phyloP scores from a whole-genome alignment of 140 eudicot species.

The Oenanthe javanica region DNA sequence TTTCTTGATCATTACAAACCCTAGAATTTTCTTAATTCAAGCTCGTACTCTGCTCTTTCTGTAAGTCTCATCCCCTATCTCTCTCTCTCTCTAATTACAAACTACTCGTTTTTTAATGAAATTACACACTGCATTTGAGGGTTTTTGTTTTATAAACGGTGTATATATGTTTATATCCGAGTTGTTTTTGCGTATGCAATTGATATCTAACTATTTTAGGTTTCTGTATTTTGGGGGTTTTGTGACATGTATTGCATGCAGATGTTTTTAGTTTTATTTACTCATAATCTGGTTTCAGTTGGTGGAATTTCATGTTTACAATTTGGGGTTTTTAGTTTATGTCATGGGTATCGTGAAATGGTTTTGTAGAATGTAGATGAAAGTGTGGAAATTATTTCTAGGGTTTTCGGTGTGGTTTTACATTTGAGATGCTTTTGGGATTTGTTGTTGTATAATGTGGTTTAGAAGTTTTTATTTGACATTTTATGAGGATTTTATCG shows the following conservation, averaged over 20 bases:
- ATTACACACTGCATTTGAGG: neutral
- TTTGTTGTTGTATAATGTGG: neutral
- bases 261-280: no score
- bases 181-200: neutral
- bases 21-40: neutral
- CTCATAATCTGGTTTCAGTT: no score
- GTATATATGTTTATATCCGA: neutral
- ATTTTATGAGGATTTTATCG: neutral
- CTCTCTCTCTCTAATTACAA: neutral
- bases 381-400: neutral
- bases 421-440: neutral
- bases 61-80: neutral
- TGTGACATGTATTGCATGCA: no score
- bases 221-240: neutral
- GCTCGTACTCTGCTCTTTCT: neutral
- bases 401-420: neutral
- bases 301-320: no score
- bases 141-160: neutral
- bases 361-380: neutral
- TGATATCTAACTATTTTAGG: neutral
- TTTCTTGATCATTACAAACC: constrained; percentile 1
- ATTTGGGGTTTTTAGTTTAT: no score
- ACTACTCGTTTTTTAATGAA: neutral
- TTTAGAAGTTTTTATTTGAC: neutral
- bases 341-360: neutral